A percentile compares a stretch with the other conserved stretches of the same genome.
These are phyloP conservation scores for Limtongia smithiae DNA, from an alignment of 805 yeast genomes.

Conservation along the genomic window DNA sequence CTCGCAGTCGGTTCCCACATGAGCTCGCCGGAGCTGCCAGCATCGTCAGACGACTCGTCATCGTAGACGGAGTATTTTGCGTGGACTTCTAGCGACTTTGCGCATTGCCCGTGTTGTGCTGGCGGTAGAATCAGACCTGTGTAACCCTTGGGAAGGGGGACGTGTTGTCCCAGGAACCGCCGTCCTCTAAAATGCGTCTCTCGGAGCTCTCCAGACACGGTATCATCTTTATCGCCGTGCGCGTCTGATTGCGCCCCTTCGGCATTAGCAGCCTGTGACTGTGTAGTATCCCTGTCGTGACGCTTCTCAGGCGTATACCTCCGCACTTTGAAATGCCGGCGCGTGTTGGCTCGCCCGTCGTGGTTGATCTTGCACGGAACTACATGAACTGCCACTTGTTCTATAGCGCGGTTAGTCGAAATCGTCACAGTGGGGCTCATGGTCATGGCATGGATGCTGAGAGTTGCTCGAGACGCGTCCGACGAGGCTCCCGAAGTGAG, in stretches of 20 bases:
- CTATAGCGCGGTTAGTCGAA: background rate
- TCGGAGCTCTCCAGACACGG: background rate
- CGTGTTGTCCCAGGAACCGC: slow-evolving; percentile 10
- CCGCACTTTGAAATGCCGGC: slow-evolving; percentile 7
- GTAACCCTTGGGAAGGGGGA: slow-evolving; percentile 10
- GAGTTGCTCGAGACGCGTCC: background rate
- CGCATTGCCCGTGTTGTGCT: too few relatives aligned
- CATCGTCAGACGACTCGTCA: slow-evolving; percentile 4
- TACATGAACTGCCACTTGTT: slow-evolving; percentile 10
- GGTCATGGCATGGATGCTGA: background rate
- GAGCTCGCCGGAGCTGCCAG: background rate
- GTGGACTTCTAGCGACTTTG: too few relatives aligned
- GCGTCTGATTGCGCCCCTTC: background rate
- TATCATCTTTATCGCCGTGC: background rate
- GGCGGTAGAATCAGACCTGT: background rate
- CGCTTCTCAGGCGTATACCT: background rate
- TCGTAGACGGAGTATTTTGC: background rate
- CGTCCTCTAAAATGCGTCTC: slow-evolving; percentile 27
- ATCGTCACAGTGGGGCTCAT: background rate
- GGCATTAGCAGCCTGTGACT: background rate
- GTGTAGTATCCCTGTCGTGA: background rate
- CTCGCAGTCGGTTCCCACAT: slow-evolving; percentile 8
- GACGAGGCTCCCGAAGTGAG: too few relatives aligned
- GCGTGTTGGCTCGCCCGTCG: slow-evolving; percentile 23
- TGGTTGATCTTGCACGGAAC: slow-evolving; percentile 22